A percentile compares a stretch with the other conserved stretches of the same genome.
Conservation (phyloP, 768 basidiomycete species). For the Suillus sp. region DNA sequence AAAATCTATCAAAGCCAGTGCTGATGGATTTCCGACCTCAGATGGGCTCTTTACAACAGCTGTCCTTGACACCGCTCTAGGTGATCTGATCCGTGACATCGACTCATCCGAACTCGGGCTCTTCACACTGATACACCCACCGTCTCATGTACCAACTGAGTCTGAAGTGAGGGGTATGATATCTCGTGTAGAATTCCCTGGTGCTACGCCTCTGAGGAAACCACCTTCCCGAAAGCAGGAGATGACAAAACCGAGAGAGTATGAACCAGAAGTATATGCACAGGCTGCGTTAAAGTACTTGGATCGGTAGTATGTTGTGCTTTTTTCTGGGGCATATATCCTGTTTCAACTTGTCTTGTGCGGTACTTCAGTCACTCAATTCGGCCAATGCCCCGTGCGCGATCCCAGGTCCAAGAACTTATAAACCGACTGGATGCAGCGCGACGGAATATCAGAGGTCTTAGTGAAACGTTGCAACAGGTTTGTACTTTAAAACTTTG, state of each 20-base stretch:
- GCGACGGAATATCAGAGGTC: conserved; percentile 37
- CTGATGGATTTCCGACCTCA: conserved; percentile 19
- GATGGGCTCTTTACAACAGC: conserved; percentile 58
- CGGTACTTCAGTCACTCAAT: conserved; percentile 45
- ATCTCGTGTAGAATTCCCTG: conserved; percentile 64
- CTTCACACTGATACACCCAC: conserved; percentile 56
- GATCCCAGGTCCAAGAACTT: conserved; percentile 40
- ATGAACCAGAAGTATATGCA: conserved; percentile 75
- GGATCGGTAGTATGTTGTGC: conserved; percentile 66
- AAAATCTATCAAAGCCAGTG: conserved; percentile 45
- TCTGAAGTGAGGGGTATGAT: conserved; percentile 47
- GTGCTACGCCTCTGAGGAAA: conserved; percentile 67
- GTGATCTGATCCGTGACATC: conserved; percentile 79
- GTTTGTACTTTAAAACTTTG: conserved; percentile 22
- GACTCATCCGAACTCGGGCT: conserved; percentile 79
- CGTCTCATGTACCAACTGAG: conserved; percentile 26
- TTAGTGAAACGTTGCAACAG: conserved; percentile 41
- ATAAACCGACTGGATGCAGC: conserved; percentile 41
- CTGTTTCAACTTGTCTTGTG: conserved; percentile 28
- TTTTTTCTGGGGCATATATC: background rate
- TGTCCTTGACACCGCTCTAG: conserved; percentile 61
- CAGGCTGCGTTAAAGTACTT: conserved; percentile 76
- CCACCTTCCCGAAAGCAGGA: conserved; percentile 45
- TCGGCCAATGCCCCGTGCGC: conserved; percentile 52
- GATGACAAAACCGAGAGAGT: conserved; percentile 39